Conservation (phyloP, 495 filamentous ascomycete species). For the Hypoxylon intermedium region DNA sequence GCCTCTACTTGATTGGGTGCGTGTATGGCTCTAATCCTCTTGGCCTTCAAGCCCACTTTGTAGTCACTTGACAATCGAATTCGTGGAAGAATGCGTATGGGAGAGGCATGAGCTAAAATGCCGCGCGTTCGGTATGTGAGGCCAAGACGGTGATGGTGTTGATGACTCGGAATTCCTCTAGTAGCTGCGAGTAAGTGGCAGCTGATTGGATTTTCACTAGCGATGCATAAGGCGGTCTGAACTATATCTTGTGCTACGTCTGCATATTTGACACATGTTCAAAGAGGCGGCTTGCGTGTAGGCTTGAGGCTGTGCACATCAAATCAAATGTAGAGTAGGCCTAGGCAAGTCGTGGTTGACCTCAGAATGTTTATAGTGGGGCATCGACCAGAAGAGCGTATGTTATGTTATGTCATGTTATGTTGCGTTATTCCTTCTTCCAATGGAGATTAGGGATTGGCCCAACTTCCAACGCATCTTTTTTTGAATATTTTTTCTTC, state of each 20-base stretch:
- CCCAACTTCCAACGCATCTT: too few relatives aligned
- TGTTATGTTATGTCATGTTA: too few relatives aligned
- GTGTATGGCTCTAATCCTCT: not conserved
- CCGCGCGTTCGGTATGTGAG: constrained; percentile 26
- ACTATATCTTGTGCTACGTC: constrained; percentile 9
- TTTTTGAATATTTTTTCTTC: too few relatives aligned
- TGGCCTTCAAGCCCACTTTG: not conserved
- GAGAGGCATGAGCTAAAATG: constrained; percentile 11
- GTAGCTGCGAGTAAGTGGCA: constrained; percentile 8
- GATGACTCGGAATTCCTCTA: constrained; percentile 23
- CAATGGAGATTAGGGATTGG: not conserved
- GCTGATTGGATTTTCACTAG: constrained; percentile 6
- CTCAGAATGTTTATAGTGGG: too few relatives aligned
- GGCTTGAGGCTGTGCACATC: constrained; percentile 37
- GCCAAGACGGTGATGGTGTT: constrained; percentile 16
- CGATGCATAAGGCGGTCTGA: constrained; percentile 1
- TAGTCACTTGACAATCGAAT: constrained; percentile 26
- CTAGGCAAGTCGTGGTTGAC: too few relatives aligned
- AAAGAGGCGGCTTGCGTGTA: constrained; percentile 31
- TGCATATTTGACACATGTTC: constrained; percentile 15
- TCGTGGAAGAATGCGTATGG: constrained; percentile 12
- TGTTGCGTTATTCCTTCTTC: not conserved
- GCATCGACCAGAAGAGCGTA: too few relatives aligned
- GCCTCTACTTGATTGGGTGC: not conserved
- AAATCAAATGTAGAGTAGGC: not conserved